Base-by-base conservation (phyloP, 1,284 basidiomycete species). In the Flammula alnicola region DNA sequence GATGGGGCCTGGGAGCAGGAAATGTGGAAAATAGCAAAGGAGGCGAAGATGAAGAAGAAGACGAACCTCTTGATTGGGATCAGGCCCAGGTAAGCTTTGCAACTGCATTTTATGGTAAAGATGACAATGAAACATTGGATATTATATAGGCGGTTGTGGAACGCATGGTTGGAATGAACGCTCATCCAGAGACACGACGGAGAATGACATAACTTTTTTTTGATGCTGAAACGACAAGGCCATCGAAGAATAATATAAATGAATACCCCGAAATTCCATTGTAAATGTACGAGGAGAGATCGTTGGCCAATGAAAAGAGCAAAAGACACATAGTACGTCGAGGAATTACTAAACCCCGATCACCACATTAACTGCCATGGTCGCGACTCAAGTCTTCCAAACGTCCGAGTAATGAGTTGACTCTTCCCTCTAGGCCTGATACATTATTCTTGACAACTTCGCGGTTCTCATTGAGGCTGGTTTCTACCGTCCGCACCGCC, bases 401-500 rank as follows among this genome's bases (percentile, higher is more conserved):
- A 43, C 77, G 69, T 32, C 68, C 69, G 33, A 84, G 63, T 31
- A 91, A 62, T 12, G 61, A 64, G 17, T 85, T 79, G 33, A 93
- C 72, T 29, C 88, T 69, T 38, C 72, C 73, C 65, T 88, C 91
- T 25, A 97, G 75, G 19, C 80, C 82, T 25, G 75, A 70, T 9
- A 96, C 85, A 57, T 92, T 89, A 4, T 75, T 73, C 52, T 82
- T 83, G 7, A 95, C 84, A 5, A 88, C 80, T 8, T 67, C 70
- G 51, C 88, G 74, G 61, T 96, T 97, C 44, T 84, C 83, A 49
- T 84, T 78, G 41, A 97, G 65, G 59, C 92, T 95, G 38, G 72
- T 73, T 66, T 91, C 86, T 9, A 98, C 82, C 14, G 79, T 79
- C 11, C 75, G 66, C 1, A 97, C 78, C 0, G 95, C 86, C 19